phyloP scores from a whole-genome alignment of 768 basidiomycete genomes.

The Tulasnella sp. region DNA sequence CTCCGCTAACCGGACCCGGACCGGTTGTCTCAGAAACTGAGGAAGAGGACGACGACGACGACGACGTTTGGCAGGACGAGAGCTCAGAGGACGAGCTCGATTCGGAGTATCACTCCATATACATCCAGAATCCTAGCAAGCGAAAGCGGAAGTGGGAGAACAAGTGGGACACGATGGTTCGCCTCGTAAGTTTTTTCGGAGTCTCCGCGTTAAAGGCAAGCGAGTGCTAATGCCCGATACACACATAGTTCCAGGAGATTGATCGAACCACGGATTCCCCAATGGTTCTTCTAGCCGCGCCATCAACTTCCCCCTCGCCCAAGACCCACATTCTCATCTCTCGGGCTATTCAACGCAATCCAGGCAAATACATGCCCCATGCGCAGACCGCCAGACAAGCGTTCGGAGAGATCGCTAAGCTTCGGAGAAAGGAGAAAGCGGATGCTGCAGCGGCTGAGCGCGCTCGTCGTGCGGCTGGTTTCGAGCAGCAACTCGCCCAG shows the following conservation, averaged over 20 bases:
- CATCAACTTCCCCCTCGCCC: constrained; percentile 6
- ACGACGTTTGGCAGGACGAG: constrained; percentile 29
- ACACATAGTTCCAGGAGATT: constrained; percentile 28
- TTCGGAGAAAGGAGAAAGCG: constrained; percentile 23
- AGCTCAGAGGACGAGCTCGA: constrained; percentile 28
- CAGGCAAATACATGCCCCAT: constrained; percentile 25
- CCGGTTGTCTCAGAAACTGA: constrained; percentile 2
- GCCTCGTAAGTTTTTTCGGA: constrained; percentile 14
- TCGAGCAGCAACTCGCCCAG: constrained; percentile 20
- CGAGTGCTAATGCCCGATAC: not conserved
- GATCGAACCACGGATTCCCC: constrained; percentile 28
- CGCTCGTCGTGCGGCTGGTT: constrained; percentile 12
- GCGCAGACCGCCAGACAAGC: constrained; percentile 24
- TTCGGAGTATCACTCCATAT: constrained; percentile 27
- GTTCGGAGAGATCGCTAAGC: constrained; percentile 22
- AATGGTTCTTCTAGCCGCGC: constrained; percentile 26
- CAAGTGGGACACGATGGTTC: constrained; percentile 27
- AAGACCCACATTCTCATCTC: constrained; percentile 27
- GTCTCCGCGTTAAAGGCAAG: not conserved
- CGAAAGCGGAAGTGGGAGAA: constrained; percentile 27
- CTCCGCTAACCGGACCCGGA: not conserved
- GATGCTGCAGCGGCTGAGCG: constrained; percentile 15
- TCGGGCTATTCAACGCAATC: constrained; percentile 21
- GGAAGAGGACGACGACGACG: constrained; percentile 28
- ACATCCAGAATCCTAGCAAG: constrained; percentile 25